Evolutionary conservation across 2,329 filamentous ascomycete genomes (phyloP), one percentile per base, ranked within the genome.

Genomic region (Teratosphaeria pseudoeucalypti): DNA sequence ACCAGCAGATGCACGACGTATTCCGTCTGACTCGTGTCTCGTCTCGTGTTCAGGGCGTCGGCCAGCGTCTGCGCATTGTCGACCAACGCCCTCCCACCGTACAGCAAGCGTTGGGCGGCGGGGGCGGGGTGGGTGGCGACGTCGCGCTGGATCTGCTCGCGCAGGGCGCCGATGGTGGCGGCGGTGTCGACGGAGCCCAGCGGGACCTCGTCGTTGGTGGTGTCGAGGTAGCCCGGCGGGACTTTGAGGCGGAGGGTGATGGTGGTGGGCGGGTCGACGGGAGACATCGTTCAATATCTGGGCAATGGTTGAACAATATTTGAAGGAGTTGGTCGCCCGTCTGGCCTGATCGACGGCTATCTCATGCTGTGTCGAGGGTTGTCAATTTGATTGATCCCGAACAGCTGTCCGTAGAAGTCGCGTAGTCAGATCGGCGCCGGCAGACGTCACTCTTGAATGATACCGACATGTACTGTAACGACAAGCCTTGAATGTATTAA

Each of bases 31-130:
- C 61, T 63, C 5, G 79, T 68, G 68, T 83, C 81, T 62, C 78
- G 74, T 34, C 78, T 73, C 16, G 76, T 71, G 49, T 80, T 79
- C 62, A 86, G 75, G 3, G 83, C 73, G 39, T 76, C 73, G 34
- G 72, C 71, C 58, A 86, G 70, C 0, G 75, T 79, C 43, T 77
- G 76, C 26, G 73, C 71, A 60, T 81, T 76, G 63, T 80, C 75
- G 6, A 76, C 68, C 6, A 85, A 74, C 32, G 79, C 77, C 59
- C 79, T 76, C 23, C 84, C 84, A 56, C 77, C 73, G 64, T 84
- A 85, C 23, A 86, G 84, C 60, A 86, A 69, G 52, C 82, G 76
- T 72, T 85, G 83, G 52, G 74, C 70, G 19, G 74, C 69, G 0
- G 78, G 74, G 9, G 71, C 57, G 34, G 80, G 78, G 58, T 74